Evolutionary conservation across 2,329 filamentous ascomycete species (phyloP).

Genomic region (Fusarium sp.): DNA sequence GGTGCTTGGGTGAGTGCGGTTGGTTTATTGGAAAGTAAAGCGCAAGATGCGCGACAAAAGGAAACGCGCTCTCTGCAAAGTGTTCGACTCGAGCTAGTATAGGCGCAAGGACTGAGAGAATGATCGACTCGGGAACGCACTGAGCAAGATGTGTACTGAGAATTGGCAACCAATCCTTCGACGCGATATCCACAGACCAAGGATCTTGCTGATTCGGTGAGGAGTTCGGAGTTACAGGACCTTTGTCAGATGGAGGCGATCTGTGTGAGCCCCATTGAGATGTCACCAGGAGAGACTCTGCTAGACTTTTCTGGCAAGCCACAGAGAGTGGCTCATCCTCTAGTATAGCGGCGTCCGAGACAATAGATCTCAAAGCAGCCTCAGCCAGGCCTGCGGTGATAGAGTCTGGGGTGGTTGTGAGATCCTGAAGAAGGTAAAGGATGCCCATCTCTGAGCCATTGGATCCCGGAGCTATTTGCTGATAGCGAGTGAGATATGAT

Average conservation of each 20-base stretch:
- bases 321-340: constrained; percentile 63
- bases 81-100: constrained; percentile 75
- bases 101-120: constrained; percentile 76
- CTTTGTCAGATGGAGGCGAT: constrained; percentile 66
- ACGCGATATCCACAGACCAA: constrained; percentile 58
- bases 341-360: constrained; percentile 65
- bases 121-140: constrained; percentile 71
- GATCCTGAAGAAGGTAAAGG: constrained; percentile 70
- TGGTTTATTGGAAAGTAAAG: constrained; percentile 76
- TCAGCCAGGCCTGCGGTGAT: constrained; percentile 71
- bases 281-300: constrained; percentile 64
- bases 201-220: constrained; percentile 40
- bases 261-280: constrained; percentile 70
- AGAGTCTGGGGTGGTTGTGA: constrained; percentile 71
- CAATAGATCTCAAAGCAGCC: constrained; percentile 68
- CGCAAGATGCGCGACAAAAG: constrained; percentile 87
- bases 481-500: constrained; percentile 66
- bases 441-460: constrained; percentile 73
- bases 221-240: constrained; percentile 6
- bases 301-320: constrained; percentile 66
- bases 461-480: constrained; percentile 61
- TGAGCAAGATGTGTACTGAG: constrained; percentile 73
- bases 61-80: constrained; percentile 81
- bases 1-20: constrained; percentile 69
- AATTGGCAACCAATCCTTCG: constrained; percentile 70